phyloP scores from a whole-genome alignment of 1,139 yeast genomes.

The Geotrichum restrictum region DNA sequence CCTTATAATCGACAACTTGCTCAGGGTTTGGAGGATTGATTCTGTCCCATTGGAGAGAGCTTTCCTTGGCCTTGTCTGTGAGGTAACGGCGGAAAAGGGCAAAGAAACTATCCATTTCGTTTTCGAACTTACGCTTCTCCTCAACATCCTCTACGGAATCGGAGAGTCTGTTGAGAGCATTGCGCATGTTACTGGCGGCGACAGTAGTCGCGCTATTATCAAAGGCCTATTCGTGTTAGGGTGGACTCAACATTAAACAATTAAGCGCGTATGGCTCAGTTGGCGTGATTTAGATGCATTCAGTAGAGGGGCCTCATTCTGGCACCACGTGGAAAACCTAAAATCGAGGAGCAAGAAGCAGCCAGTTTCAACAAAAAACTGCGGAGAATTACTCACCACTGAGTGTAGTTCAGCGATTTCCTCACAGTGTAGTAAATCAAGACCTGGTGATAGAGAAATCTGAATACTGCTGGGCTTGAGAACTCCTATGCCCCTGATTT shows the following conservation, averaged over 20 bases:
- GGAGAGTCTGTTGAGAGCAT: conserved; percentile 82
- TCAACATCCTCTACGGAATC: conserved; percentile 65
- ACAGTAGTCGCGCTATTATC: conserved; percentile 94
- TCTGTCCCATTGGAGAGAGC: conserved; percentile 88
- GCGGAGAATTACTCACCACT: neutral
- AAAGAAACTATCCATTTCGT: conserved; percentile 92
- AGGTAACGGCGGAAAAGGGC: conserved; percentile 89
- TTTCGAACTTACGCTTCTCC: conserved; percentile 64
- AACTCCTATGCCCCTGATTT: neutral
- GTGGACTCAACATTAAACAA: neutral
- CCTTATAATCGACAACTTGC: conserved; percentile 77
- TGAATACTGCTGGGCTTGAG: neutral
- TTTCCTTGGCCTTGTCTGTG: conserved; percentile 81
- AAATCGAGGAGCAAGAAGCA: neutral
- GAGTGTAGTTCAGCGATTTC: neutral
- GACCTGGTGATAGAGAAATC: too few relatives aligned
- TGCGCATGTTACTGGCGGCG: conserved; percentile 97
- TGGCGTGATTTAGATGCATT: neutral
- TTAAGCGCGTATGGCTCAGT: neutral
- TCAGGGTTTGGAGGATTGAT: conserved; percentile 83
- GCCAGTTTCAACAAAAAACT: neutral
- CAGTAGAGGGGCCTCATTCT: neutral
- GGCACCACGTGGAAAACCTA: conserved; percentile 8
- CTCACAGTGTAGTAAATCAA: neutral
- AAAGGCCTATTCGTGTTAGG: conserved; percentile 49